These are phyloP conservation scores for Eleusine coracana DNA, from an alignment of 176 grass and related monocot species.

Conservation along the genomic window DNA sequence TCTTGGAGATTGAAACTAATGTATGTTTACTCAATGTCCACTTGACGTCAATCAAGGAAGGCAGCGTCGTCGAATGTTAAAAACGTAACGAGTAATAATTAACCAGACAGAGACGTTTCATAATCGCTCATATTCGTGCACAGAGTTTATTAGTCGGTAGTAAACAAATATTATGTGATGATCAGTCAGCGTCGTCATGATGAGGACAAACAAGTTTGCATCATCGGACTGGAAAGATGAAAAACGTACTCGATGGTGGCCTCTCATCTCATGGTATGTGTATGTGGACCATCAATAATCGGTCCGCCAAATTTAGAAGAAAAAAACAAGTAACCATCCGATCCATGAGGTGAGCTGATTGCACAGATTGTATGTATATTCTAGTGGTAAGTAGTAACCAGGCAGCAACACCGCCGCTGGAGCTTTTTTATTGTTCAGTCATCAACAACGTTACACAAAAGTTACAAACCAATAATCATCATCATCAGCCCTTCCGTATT, in stretches of 20 bases:
- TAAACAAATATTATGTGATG: not conserved
- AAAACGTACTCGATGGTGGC: not conserved
- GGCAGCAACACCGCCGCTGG: not conserved
- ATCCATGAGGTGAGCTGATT: not conserved
- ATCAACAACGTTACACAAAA: conserved; percentile 14
- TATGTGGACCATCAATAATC: not conserved
- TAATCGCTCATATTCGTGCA: too few relatives aligned
- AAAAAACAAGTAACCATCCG: too few relatives aligned
- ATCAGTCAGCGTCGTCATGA: not conserved
- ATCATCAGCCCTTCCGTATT: conserved; percentile 26
- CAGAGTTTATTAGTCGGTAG: too few relatives aligned
- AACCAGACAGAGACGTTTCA: too few relatives aligned
- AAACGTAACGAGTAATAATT: not conserved
- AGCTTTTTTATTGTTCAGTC: conserved; percentile 22
- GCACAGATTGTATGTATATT: too few relatives aligned
- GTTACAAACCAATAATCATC: conserved; percentile 30
- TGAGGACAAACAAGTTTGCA: not conserved
- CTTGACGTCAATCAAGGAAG: conserved; percentile 3
- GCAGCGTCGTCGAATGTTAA: not conserved
- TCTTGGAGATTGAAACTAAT: not conserved
- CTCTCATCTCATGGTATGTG: not conserved
- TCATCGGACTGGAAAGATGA: not conserved
- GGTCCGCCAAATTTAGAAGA: not conserved
- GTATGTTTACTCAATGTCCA: not conserved
- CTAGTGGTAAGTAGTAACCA: not conserved